These are phyloP conservation scores for Phytophthora ohioensis DNA, from an alignment of 352 stramenopile genomes.

Conservation along the genomic window DNA sequence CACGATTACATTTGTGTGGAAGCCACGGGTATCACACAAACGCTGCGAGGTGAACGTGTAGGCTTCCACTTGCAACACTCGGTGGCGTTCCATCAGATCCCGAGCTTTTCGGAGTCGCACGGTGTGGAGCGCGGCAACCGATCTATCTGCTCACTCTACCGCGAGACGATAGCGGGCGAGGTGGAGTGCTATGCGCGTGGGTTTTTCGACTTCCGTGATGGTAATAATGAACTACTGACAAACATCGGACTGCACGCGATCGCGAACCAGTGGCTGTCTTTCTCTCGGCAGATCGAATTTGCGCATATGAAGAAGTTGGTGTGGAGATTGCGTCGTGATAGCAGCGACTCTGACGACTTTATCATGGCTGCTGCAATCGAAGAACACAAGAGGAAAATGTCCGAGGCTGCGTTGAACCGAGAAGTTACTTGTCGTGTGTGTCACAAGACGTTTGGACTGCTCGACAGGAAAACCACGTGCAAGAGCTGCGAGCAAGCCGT, in stretches of 20 bases:
- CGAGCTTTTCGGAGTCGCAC: constrained; percentile 27
- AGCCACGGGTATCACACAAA: constrained; percentile 40
- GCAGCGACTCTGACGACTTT: constrained; percentile 17
- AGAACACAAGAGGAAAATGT: constrained; percentile 16
- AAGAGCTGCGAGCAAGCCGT: constrained; percentile 35
- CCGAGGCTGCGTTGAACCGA: constrained; percentile 20
- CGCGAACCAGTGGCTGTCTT: constrained; percentile 33
- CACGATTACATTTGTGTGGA: constrained; percentile 62
- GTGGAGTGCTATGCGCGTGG: constrained; percentile 42
- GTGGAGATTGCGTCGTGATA: constrained; percentile 23
- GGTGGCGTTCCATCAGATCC: constrained; percentile 28
- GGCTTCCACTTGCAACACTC: constrained; percentile 62
- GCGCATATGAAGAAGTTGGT: constrained; percentile 41
- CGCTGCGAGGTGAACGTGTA: constrained; percentile 33
- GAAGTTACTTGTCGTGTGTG: constrained; percentile 25
- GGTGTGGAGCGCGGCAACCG: constrained; percentile 32
- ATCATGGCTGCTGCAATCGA: constrained; percentile 5
- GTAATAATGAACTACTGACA: constrained; percentile 29
- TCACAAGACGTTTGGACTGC: constrained; percentile 29
- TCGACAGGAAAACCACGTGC: constrained; percentile 36
- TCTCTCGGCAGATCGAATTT: constrained; percentile 36
- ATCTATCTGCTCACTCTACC: constrained; percentile 34
- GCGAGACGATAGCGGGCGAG: constrained; percentile 7
- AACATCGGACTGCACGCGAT: constrained; percentile 36
- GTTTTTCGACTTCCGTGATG: constrained; percentile 42